phyloP scores from a whole-genome alignment of 805 yeast genomes.

The Hanseniaspora lindneri region DNA sequence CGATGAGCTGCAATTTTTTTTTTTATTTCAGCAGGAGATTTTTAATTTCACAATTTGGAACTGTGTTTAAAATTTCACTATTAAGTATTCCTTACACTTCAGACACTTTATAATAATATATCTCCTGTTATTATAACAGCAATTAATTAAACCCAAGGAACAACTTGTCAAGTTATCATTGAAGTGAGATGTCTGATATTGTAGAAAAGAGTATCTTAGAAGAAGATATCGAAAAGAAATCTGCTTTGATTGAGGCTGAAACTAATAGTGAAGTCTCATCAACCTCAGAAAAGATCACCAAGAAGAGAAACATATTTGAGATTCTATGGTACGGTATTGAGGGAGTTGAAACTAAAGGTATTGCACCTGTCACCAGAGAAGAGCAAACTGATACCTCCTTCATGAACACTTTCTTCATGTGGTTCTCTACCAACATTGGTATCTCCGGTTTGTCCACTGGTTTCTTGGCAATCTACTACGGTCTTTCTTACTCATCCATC shows the following conservation, averaged over 20 bases:
- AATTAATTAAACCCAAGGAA: background rate
- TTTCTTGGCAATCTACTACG: slow-evolving; percentile 50
- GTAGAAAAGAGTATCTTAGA: slow-evolving; percentile 1
- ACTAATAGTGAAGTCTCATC: background rate
- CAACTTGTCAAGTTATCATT: background rate
- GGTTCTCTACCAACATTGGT: slow-evolving; percentile 85
- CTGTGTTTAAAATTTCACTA: background rate
- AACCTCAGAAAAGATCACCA: background rate
- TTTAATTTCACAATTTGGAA: background rate
- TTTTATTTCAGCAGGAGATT: background rate
- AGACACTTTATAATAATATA: no score
- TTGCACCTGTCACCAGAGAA: slow-evolving; percentile 51
- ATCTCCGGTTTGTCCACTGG: slow-evolving; percentile 79
- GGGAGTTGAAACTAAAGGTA: slow-evolving; percentile 16
- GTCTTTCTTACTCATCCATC: slow-evolving; percentile 62
- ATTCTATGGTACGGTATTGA: slow-evolving; percentile 15
- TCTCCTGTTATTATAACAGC: background rate
- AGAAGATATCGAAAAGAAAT: slow-evolving; percentile 12
- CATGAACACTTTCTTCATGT: slow-evolving; percentile 53
- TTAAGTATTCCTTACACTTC: no score
- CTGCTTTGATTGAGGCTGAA: background rate
- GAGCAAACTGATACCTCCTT: slow-evolving; percentile 29
- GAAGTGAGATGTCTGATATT: slow-evolving; percentile 9
- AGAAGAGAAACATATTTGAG: slow-evolving; percentile 7
- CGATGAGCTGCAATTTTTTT: background rate